Percentiles rank a stretch among this genome's conserved stretches.
Evolutionary conservation across 2,329 filamentous ascomycete genomes (phyloP).

Genomic region (Ceratocystis variospora): DNA sequence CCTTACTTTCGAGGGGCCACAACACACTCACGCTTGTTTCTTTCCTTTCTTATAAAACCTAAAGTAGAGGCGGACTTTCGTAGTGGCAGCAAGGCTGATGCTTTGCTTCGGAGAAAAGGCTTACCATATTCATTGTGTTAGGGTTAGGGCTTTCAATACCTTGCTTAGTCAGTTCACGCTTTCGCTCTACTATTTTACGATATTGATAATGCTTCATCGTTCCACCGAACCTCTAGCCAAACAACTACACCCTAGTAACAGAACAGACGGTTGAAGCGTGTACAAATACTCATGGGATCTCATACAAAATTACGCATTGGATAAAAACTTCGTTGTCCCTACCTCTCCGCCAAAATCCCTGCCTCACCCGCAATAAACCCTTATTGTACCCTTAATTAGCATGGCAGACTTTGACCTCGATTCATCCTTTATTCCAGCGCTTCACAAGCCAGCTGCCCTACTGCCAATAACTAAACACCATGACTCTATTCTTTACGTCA

Average conservation of each 20-base stretch:
- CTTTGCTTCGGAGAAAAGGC: not conserved
- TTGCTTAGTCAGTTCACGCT: not conserved
- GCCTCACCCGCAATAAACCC: not conserved
- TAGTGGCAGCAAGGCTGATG: not conserved
- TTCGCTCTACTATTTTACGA: not conserved
- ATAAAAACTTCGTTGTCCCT: no score
- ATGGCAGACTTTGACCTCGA: slow-evolving; percentile 47
- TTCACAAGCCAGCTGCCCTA: slow-evolving; percentile 72
- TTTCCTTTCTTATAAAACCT: no score
- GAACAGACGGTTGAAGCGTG: not conserved
- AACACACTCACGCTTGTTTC: no score
- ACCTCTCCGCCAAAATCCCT: no score
- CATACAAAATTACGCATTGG: not conserved
- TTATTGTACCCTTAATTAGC: slow-evolving; percentile 10
- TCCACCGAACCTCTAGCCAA: not conserved
- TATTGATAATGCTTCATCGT: not conserved
- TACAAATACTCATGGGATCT: not conserved
- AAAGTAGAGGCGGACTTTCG: not conserved
- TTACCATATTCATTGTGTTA: not conserved
- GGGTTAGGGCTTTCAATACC: not conserved
- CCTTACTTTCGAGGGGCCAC: no score
- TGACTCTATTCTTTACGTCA: slow-evolving; percentile 65
- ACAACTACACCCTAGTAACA: not conserved
- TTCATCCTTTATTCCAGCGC: slow-evolving; percentile 56
- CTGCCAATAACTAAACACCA: slow-evolving; percentile 78